Evolutionary conservation across 768 basidiomycete genomes (phyloP).

Genomic region (Pholiota microspora): DNA sequence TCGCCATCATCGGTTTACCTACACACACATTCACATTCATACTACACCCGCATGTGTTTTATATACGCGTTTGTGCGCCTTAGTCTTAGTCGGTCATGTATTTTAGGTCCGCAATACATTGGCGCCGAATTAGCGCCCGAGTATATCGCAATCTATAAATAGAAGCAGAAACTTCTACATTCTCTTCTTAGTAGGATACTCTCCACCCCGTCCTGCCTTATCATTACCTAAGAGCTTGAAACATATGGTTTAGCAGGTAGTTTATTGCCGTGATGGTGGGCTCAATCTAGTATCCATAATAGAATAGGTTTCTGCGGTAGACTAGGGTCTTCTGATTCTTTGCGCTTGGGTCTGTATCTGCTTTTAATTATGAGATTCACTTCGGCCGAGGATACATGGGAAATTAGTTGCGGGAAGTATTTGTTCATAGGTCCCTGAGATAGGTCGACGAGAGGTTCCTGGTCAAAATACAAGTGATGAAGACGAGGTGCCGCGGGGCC

Average conservation of each 20-base stretch:
- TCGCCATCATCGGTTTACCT: not conserved
- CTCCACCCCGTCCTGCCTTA: not conserved
- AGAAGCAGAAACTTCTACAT: not conserved
- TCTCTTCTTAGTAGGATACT: not conserved
- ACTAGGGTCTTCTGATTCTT: not conserved
- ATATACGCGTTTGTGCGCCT: not conserved
- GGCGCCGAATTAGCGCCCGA: not conserved
- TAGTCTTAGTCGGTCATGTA: not conserved
- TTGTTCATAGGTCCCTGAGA: not conserved
- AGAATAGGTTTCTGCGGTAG: not conserved
- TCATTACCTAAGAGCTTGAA: not conserved
- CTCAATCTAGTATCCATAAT: not conserved
- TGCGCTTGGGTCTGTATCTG: not conserved
- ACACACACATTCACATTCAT: not conserved
- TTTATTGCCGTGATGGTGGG: not conserved
- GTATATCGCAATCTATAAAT: not conserved
- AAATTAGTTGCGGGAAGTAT: not conserved
- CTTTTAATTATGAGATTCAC: not conserved
- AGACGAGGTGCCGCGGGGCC: not conserved
- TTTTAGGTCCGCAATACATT: not conserved
- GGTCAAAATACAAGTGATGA: not conserved
- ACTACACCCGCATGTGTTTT: not conserved
- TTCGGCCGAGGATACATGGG: not conserved
- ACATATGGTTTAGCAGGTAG: not conserved
- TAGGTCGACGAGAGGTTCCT: conserved; percentile 2